Conservation (phyloP, 306 rosid species). For the Vigna trinervia region DNA sequence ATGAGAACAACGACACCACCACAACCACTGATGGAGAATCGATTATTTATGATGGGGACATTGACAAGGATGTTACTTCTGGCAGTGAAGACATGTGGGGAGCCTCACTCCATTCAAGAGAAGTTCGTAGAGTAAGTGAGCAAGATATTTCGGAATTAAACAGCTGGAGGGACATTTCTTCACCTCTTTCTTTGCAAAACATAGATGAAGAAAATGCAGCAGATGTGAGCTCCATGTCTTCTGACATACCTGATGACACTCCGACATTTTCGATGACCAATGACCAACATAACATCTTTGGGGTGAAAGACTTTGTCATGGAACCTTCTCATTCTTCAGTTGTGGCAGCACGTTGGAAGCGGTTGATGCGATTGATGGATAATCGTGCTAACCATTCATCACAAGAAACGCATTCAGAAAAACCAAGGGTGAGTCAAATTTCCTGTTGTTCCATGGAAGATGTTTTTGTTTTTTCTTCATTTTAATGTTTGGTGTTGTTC, state of each 20-base stretch:
- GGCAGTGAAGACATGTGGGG: constrained; percentile 63
- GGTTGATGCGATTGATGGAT: constrained; percentile 41
- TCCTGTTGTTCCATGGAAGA: background rate
- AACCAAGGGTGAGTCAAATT: constrained; percentile 53
- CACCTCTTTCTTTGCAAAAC: constrained; percentile 38
- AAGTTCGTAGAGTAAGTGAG: constrained; percentile 40
- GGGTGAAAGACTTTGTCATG: constrained; percentile 32
- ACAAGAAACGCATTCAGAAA: constrained; percentile 18
- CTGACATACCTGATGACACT: constrained; percentile 45
- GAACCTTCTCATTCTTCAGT: constrained; percentile 47
- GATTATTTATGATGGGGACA: constrained; percentile 60
- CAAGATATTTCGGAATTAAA: constrained; percentile 42
- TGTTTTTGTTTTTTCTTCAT: background rate
- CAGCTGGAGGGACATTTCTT: constrained; percentile 40
- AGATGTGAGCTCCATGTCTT: constrained; percentile 51
- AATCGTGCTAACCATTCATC: constrained; percentile 40
- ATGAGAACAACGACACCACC: constrained; percentile 55
- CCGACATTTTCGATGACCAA: constrained; percentile 30
- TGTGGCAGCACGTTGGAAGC: constrained; percentile 46
- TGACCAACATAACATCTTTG: constrained; percentile 39
- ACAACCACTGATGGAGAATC: constrained; percentile 68
- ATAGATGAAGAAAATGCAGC: constrained; percentile 54
- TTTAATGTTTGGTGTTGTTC: background rate
- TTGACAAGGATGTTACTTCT: constrained; percentile 54
- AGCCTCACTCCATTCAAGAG: constrained; percentile 49